A percentile compares a stretch with the other conserved stretches of the same genome.
These are phyloP conservation scores for Phaeosphaeria sp. DNA, from an alignment of 2,329 filamentous ascomycete species.

Conservation along the genomic window DNA sequence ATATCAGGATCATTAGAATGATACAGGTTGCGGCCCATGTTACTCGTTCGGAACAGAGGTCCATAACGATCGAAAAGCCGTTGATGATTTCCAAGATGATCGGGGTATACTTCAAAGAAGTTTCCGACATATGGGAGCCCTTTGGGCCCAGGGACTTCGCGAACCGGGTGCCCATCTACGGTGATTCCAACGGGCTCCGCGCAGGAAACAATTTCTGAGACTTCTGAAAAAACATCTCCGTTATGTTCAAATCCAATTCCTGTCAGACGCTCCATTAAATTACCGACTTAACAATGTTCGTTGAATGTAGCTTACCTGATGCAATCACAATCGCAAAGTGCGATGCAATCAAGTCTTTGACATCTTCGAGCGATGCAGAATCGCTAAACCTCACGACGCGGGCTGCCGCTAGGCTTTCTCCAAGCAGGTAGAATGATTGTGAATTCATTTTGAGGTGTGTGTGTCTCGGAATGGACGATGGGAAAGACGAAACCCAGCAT, in stretches of 20 bases:
- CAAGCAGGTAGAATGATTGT: conserved; percentile 36
- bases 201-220: conserved; percentile 19
- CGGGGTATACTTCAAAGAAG: conserved; percentile 49
- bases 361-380: conserved; percentile 27
- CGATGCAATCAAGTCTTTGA: conserved; percentile 33
- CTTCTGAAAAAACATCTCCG: background rate
- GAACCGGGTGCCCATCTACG: conserved; percentile 58
- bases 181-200: conserved; percentile 36
- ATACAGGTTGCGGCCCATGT: conserved; percentile 45
- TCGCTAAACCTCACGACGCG: conserved; percentile 30
- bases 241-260: background rate
- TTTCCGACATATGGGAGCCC: conserved; percentile 47
- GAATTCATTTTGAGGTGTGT: conserved; percentile 19
- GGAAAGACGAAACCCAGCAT: background rate
- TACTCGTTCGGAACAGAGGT: conserved; percentile 46
- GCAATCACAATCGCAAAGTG: conserved; percentile 40
- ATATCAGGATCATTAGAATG: conserved; percentile 48
- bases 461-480: conserved; percentile 4
- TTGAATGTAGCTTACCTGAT: conserved; percentile 23
- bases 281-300: background rate
- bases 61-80: conserved; percentile 50
- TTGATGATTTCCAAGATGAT: conserved; percentile 52
- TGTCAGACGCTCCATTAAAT: background rate
- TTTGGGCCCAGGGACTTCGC: conserved; percentile 48
- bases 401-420: conserved; percentile 27